Evolutionary conservation across 768 basidiomycete species (phyloP), one percentile per base, ranked within the genome.

Genomic region (Mrakia hoshinonis): DNA sequence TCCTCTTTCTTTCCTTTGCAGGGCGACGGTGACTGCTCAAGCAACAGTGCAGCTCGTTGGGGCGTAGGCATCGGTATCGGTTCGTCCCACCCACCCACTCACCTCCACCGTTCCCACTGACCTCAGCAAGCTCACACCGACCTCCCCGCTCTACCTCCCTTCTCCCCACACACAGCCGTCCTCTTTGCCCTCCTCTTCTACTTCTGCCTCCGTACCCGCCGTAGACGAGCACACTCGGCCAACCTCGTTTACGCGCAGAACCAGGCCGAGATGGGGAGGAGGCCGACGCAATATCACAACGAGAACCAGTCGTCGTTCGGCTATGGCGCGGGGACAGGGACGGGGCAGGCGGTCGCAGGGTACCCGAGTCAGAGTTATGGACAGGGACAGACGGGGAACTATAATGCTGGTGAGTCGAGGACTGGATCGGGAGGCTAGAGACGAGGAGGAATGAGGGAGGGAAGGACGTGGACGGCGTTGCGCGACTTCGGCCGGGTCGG

Each of bases 191-290:
- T 61, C 7, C 58, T 61, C 58, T 39, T 61, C 34, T 61, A n/a
- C 58, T 61, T 38, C 34, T 38, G 31, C 31, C 20, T 38, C 3
- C 20, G 31, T 36, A 15, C 31, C 20, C 58, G 58, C 36, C 58
- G 58, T 15, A 15, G 36, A 1, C 11, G 58, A 4, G 34, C n/a
- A 20, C 58, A 61, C 18, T 22, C 34, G 5, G 13, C 58, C 15
- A 61, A 61, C 34, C 36, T 61, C 36, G 58, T n/a, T 3, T 61
- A 36, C 36, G 58, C 58, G n/a, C 58, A 61, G 34, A 15, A 61
- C 4, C 58, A 61, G 36, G 7, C 6, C 7, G 7, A 43, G 43
- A 15, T 15, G 43, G 43, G 7, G 7, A 43, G 43, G 43, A 6
- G 15, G 43, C 7, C 43, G 15, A 43, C 43, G 7, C 43, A n/a